phyloP scores from a whole-genome alignment of 2,329 filamentous ascomycete genomes.

The Trichophyton equinum region DNA sequence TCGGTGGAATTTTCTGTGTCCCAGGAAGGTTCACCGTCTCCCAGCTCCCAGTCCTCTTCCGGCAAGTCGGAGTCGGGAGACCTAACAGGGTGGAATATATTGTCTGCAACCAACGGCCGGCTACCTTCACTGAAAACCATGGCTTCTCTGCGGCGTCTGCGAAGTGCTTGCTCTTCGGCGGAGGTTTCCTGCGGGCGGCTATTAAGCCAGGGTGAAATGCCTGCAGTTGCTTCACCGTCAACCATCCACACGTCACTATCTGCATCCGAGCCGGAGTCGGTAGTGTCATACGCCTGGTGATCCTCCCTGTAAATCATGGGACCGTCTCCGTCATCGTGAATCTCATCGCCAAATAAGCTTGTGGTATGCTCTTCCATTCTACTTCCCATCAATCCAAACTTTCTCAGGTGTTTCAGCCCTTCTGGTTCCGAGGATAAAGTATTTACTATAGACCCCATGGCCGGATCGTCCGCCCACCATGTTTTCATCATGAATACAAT shows the following conservation, averaged over 20 bases:
- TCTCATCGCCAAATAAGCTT: neutral
- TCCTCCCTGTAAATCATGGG: neutral
- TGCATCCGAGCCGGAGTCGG: conserved; percentile 34
- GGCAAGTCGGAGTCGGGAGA: neutral
- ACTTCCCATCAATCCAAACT: conserved; percentile 32
- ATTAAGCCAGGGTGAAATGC: conserved; percentile 25
- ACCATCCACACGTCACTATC: conserved; percentile 41
- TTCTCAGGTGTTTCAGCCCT: conserved; percentile 31
- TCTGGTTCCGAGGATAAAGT: conserved; percentile 27
- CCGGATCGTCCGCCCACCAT: conserved; percentile 31
- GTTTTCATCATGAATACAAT: conserved; percentile 31
- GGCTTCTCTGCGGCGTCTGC: conserved; percentile 68
- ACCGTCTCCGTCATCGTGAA: neutral
- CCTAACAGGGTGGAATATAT: conserved; percentile 58
- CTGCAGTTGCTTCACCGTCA: conserved; percentile 41
- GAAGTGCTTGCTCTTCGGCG: conserved; percentile 51
- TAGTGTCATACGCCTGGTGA: neutral
- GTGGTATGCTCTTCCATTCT: conserved; percentile 23
- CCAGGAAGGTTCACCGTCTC: neutral
- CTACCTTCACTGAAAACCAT: conserved; percentile 87
- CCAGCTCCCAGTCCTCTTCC: neutral
- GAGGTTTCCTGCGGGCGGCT: conserved; percentile 24
- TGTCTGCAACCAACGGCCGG: conserved; percentile 55
- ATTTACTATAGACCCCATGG: conserved; percentile 34
- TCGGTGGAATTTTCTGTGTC: neutral